Base-by-base conservation (phyloP, 108 stramenopile species). In the Nitzschia inconspicua region DNA sequence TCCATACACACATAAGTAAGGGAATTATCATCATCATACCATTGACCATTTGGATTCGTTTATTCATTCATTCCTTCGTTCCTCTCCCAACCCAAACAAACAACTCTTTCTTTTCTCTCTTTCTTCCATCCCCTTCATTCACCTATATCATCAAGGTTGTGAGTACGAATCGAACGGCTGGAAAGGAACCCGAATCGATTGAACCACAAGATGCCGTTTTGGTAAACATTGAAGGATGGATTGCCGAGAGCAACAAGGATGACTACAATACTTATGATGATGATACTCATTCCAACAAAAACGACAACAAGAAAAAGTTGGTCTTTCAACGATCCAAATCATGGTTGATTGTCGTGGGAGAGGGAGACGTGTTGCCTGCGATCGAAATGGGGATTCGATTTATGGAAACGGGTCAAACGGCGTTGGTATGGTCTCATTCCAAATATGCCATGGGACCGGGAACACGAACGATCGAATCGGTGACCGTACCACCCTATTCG, bases 361-460 rank as follows among this genome's bases (percentile, higher is more conserved):
- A 80, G 20, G 53, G 59, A 28, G 76, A 84, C 68, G 76, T 84
- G 3, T 37, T 70, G 42, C 83, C 78, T 18, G 63, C 60, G 22
- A 19, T 84, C 14, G 83, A 84, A 62, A 70, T 84, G 78, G 78
- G 65, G 2, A 60, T 77, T 28, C 78, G 83, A 18, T 84, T 75
- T 65, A 59, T 77, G 72, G 42, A 60, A 47, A 56, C 48, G 7
- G 76, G 73, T 30, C 63, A 79, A 62, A 72, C 64, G 18, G 73
- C 64, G 14, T 25, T 60, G 19, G 70, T 84, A 3, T 75, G 70
- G 65, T 52, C 70, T 35, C 73, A 77, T 68, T 67, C 73, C 56
- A 84, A 84, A 44, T 84, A 61, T 63, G 83, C 83, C 13, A 65
- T 75, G 32, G 76, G 76, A 36, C 40, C 47, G 13, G 55, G 64